A percentile compares a stretch with the other conserved stretches of the same genome.
phyloP scores from a whole-genome alignment of 2,329 filamentous ascomycete species.

The Zymoseptoria tritici region DNA sequence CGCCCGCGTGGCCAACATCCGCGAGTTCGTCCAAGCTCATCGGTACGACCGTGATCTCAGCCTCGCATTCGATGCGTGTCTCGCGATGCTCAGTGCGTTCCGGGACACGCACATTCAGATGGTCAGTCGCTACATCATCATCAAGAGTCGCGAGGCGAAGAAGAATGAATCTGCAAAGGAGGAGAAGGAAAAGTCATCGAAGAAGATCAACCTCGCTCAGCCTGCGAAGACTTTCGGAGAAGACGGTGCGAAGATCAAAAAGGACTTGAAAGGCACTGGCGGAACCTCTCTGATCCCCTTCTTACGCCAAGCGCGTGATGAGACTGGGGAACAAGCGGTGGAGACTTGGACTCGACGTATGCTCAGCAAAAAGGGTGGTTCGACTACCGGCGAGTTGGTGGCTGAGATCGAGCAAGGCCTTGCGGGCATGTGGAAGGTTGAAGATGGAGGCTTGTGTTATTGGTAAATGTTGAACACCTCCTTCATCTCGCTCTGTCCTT shows the following conservation, averaged over 20 bases:
- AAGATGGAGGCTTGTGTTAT: constrained; percentile 53
- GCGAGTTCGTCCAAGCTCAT: constrained; percentile 65
- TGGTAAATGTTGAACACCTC: constrained; percentile 1
- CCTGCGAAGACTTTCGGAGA: constrained; percentile 17
- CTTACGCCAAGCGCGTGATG: constrained; percentile 90
- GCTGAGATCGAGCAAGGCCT: constrained; percentile 50
- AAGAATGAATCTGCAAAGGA: constrained; percentile 23
- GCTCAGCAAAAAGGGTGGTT: constrained; percentile 42
- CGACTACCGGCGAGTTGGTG: not conserved
- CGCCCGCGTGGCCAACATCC: constrained; percentile 73
- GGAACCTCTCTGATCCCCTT: constrained; percentile 93
- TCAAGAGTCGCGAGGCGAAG: constrained; percentile 67
- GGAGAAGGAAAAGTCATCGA: constrained; percentile 34
- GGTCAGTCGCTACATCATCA: constrained; percentile 89
- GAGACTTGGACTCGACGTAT: constrained; percentile 55
- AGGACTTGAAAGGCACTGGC: constrained; percentile 77
- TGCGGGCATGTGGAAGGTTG: constrained; percentile 81
- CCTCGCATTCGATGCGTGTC: constrained; percentile 82
- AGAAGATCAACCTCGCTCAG: constrained; percentile 31
- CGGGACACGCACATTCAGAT: constrained; percentile 95
- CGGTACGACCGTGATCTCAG: constrained; percentile 57
- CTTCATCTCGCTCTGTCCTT: too few species aligned
- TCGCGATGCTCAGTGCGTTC: constrained; percentile 69
- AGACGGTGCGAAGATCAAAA: constrained; percentile 39
- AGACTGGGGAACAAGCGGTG: constrained; percentile 88